Base-by-base conservation (phyloP, 805 yeast genomes). In the Metschnikowia vanudenii region DNA sequence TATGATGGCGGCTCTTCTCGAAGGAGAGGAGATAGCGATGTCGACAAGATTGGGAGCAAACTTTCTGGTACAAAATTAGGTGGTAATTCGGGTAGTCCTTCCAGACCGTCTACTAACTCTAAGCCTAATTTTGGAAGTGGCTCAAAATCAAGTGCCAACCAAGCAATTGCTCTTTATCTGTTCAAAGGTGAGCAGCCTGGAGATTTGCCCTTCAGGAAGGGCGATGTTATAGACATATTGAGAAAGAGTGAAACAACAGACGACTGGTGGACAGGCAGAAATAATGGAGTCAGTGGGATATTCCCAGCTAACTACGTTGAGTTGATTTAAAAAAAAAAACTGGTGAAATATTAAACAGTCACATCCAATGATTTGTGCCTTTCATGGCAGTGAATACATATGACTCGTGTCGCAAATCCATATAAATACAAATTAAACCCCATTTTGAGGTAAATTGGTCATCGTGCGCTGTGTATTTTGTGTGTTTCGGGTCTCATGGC, bases 201-300 rank as follows among this genome's bases (percentile, higher is more conserved):
- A 5, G 99, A 94, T 65, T 75, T 94, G 59, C 80, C 96, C 4
- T 94, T 94, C 75, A 84, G 81, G 55, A 94, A 94, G 73, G 99
- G 99, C 45, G 99, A 94, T 65, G 85, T 88, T 13, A 88, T 94
- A 56, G 84, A 88, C 36, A 86, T 94, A 54, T 71, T 88, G 46
- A 88, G 90, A 65, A 88, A 87, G 66, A 82, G 94, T 9, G 91
- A 86, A 8, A 85, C 96, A 12, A 80, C 82, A 41, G 96, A 94
- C 64, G 98, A 94, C 64, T 94, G 99, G 99, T 94, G 99, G 99
- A 89, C 97, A 0, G 99, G 99, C 22, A 82, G 86, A 62, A 72
- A 82, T 45, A 87, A 86, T 55, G 92, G 95, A 11, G 69, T 69
- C 51, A 88, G 88, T 58, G 99, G 99, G 36, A 91, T 91, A 18